Base-by-base conservation (phyloP, 2,329 filamentous ascomycete genomes). In the Fusarium concolor region DNA sequence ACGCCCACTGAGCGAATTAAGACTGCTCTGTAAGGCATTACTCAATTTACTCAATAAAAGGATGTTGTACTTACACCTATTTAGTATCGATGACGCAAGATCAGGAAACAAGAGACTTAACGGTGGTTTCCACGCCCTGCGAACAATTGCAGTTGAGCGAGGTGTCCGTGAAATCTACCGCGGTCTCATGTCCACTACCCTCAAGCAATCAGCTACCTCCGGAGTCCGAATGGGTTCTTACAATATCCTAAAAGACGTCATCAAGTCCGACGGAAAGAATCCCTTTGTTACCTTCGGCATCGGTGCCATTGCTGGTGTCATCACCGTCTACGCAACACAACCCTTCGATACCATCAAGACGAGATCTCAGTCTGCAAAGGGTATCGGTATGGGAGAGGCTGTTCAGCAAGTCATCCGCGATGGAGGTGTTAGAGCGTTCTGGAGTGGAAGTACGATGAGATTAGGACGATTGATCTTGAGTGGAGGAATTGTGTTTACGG, bases 1-100 rank as follows among this genome's bases (percentile, higher is more conserved):
- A 92, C 89, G 3, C 89, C 89, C 0, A 90, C 87, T 0, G 89
- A 92, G 71, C 82, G 89, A 17, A 86, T 92, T 72, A 92, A 91
- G 75, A 92, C 89, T 2, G 88, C 88, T 0, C 74, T 91, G 71
- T 75, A 79, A 53, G 76, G 73, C 33, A 4, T 6, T 9, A 3
- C 15, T 6, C 3, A 18, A n/a, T 5, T 7, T 17, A 10, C 38
- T 41, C 12, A 8, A 6, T 15, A 18, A 22, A 2, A 10, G 12
- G 10, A 9, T 17, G 4, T 11, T 31, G 14, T 12, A 50, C 33
- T 67, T 9, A 53, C 14, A 12, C 0, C 1, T 1, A 2, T 1
- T 28, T 12, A 77, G 75, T 2, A 80, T 80, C 49, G 79, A 80
- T 35, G 79, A 80, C 46, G 76, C 78, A 7, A 75, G 76, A 52